These are phyloP conservation scores for Metroxylon sagu DNA, from an alignment of 176 grass and related monocot species.

Conservation along the genomic window DNA sequence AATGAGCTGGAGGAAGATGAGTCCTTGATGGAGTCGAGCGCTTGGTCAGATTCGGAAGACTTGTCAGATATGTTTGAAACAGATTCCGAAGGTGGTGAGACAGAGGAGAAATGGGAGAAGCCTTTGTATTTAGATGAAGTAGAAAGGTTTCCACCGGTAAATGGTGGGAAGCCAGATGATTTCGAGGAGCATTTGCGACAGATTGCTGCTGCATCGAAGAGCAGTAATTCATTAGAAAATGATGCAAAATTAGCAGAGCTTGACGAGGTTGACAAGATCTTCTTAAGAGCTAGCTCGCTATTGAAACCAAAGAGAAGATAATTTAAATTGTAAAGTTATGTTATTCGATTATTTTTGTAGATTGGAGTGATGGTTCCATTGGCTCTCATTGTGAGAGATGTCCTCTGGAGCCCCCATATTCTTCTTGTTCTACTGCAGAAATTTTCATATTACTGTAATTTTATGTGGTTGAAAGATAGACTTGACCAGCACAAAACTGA, in stretches of 20 bases:
- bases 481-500: too few relatives aligned
- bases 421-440: too few relatives aligned
- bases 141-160: conserved; percentile 36
- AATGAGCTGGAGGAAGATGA: conserved; percentile 32
- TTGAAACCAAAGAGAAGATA: conserved; percentile 59
- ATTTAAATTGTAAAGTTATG: neutral
- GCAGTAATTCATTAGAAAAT: conserved; percentile 43
- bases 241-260: conserved; percentile 68
- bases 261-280: conserved; percentile 93
- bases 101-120: conserved; percentile 58
- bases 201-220: conserved; percentile 64
- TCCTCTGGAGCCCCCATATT: too few relatives aligned
- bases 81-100: conserved; percentile 61
- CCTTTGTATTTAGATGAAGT: too few relatives aligned
- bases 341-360: neutral
- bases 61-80: conserved; percentile 89
- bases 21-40: conserved; percentile 38
- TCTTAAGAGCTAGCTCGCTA: conserved; percentile 87
- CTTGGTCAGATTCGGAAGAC: conserved; percentile 66
- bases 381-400: too few relatives aligned
- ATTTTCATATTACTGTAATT: too few relatives aligned
- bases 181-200: conserved; percentile 85
- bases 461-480: too few relatives aligned
- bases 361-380: too few relatives aligned
- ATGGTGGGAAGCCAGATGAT: conserved; percentile 37